These are phyloP conservation scores for Cadophora malorum DNA, from an alignment of 2,329 filamentous ascomycete genomes.

Conservation along the genomic window DNA sequence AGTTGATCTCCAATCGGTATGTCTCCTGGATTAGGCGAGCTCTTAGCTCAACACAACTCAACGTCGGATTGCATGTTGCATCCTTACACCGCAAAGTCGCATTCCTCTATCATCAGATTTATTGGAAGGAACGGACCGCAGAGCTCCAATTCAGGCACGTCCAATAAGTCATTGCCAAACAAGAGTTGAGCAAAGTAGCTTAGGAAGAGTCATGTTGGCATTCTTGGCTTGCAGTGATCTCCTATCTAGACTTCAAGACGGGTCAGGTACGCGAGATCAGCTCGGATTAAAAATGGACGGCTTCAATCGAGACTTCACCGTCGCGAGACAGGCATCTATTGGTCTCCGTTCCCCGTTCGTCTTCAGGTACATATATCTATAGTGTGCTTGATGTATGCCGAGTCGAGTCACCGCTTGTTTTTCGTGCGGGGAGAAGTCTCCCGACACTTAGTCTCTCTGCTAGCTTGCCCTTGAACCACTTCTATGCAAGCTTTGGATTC, in stretches of 20 bases:
- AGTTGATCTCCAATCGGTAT: slow-evolving; percentile 2
- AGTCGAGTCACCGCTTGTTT: slow-evolving; percentile 15
- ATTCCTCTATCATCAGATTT: neutral
- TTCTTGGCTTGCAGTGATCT: neutral
- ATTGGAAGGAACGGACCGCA: neutral
- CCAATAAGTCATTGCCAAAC: neutral
- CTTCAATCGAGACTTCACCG: neutral
- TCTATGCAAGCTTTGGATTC: neutral
- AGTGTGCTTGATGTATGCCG: neutral
- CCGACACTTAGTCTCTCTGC: neutral
- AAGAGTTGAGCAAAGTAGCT: neutral
- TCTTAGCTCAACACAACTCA: neutral
- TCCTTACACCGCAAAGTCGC: slow-evolving; percentile 19
- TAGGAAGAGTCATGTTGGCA: neutral
- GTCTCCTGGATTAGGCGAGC: slow-evolving; percentile 5
- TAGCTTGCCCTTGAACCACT: neutral
- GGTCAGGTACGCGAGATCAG: neutral
- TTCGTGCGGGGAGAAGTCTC: neutral
- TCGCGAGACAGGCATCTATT: neutral
- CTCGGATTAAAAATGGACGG: neutral
- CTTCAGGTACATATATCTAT: neutral
- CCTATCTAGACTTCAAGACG: neutral
- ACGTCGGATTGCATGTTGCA: slow-evolving; percentile 5
- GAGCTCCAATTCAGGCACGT: neutral
- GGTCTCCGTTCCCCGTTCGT: neutral